These are phyloP conservation scores for Coffea humblotiana DNA, from an alignment of 305 asterid species.

Conservation along the genomic window DNA sequence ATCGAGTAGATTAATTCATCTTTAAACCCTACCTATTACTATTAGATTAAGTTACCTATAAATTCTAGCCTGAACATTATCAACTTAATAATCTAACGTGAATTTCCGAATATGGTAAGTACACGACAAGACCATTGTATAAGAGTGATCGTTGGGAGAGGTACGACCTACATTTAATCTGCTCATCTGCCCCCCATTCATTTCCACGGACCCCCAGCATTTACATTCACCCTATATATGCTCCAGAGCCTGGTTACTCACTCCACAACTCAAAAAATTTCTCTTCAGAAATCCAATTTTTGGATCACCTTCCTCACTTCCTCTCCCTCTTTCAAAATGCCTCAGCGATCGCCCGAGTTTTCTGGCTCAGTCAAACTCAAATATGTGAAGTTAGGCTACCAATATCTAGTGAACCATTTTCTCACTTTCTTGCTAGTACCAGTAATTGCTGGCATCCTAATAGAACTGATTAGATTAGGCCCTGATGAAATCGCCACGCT, in stretches of 20 bases:
- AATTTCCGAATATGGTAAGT: background rate
- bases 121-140: background rate
- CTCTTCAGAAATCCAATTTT: background rate
- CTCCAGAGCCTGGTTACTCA: background rate
- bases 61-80: too few species aligned
- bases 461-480: constrained; percentile 34
- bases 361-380: constrained; percentile 44
- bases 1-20: too few species aligned
- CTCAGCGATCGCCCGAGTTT: constrained; percentile 36
- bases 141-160: constrained; percentile 18
- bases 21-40: too few species aligned
- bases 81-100: too few species aligned
- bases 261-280: background rate
- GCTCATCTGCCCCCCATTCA: constrained; percentile 15
- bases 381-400: constrained; percentile 55
- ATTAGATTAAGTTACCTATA: background rate
- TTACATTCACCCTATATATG: background rate
- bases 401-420: constrained; percentile 58
- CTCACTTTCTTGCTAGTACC: constrained; percentile 45
- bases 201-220: background rate
- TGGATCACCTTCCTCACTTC: too few species aligned
- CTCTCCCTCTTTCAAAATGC: constrained; percentile 21
- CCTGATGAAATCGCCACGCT: constrained; percentile 36
- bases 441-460: constrained; percentile 22
- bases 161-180: constrained; percentile 14